Conservation (phyloP, 2,329 filamentous ascomycete genomes). For the Teratosphaeria epicoccoides region DNA sequence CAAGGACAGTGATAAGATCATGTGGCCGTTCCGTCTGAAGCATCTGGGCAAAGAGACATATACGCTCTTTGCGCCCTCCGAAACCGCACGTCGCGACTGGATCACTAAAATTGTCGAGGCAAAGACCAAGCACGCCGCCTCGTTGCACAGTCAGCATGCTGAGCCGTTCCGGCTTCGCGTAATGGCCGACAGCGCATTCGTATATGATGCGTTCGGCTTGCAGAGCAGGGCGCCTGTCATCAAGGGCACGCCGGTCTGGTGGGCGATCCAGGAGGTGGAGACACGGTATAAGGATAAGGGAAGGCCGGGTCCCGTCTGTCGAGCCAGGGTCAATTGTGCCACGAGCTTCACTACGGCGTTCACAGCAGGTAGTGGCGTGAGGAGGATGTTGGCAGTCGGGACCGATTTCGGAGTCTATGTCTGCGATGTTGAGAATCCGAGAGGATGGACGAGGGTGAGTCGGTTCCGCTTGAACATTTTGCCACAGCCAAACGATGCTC, state of each 20-base stretch:
- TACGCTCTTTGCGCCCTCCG: constrained; percentile 72
- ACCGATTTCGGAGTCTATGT: constrained; percentile 92
- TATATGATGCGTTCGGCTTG: constrained; percentile 53
- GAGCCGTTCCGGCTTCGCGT: constrained; percentile 90
- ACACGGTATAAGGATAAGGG: constrained; percentile 55
- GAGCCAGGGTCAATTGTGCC: constrained; percentile 82
- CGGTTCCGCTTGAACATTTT: neutral
- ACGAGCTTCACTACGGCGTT: constrained; percentile 74
- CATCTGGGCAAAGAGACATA: constrained; percentile 91
- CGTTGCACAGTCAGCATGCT: constrained; percentile 81
- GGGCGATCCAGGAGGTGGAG: constrained; percentile 83
- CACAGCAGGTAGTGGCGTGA: constrained; percentile 39
- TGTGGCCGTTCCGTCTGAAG: constrained; percentile 93
- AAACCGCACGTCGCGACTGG: constrained; percentile 73
- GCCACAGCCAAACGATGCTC: neutral
- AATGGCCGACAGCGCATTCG: constrained; percentile 84
- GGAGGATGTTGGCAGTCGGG: constrained; percentile 81
- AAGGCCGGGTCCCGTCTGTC: constrained; percentile 66
- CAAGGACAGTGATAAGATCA: constrained; percentile 64
- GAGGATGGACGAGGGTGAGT: constrained; percentile 80
- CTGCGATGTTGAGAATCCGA: constrained; percentile 75
- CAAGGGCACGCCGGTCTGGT: constrained; percentile 79
- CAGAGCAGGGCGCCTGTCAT: constrained; percentile 60
- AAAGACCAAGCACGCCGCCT: constrained; percentile 84
- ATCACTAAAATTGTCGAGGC: constrained; percentile 88